Percentiles rank a stretch among this genome's conserved stretches.
Conservation (phyloP, 805 yeast genomes). For the Kluyveromyces nonfermentans region DNA sequence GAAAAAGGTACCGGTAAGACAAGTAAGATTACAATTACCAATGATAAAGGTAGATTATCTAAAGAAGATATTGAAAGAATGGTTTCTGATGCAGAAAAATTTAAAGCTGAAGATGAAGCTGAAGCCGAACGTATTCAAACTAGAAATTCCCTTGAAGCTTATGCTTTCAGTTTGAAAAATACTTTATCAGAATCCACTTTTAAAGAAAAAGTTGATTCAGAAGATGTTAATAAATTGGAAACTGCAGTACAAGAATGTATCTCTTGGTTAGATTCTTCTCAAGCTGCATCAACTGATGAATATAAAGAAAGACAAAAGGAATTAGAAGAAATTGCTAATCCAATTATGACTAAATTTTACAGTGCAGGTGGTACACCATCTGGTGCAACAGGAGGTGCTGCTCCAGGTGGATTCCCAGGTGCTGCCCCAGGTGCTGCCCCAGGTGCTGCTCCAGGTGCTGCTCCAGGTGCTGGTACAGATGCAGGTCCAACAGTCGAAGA, state of each 20-base stretch:
- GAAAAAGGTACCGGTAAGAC: constrained; percentile 99
- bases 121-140: constrained; percentile 89
- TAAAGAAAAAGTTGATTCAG: constrained; percentile 69
- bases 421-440: constrained; percentile 26
- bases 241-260: constrained; percentile 81
- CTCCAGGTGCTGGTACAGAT: constrained; percentile 37
- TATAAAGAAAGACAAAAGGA: constrained; percentile 90
- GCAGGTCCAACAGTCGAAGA: constrained; percentile 72
- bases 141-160: constrained; percentile 92
- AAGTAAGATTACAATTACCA: constrained; percentile 94
- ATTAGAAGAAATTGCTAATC: constrained; percentile 90
- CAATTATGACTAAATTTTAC: constrained; percentile 95
- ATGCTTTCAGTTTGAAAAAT: constrained; percentile 87
- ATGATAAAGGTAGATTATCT: constrained; percentile 97
- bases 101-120: constrained; percentile 91
- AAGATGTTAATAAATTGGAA: constrained; percentile 58
- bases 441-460: constrained; percentile 42
- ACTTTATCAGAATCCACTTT: constrained; percentile 64
- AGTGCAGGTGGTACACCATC: constrained; percentile 83
- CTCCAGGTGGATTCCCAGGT: constrained; percentile 43
- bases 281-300: constrained; percentile 89
- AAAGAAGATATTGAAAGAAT: constrained; percentile 96
- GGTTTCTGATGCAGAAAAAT: constrained; percentile 97
- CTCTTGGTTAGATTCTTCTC: constrained; percentile 88
- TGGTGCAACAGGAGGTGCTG: constrained; percentile 55